Percentiles rank a stretch among this genome's conserved stretches.
phyloP scores from a whole-genome alignment of 2,329 filamentous ascomycete genomes.

The Chrysosphaeria jannelii region DNA sequence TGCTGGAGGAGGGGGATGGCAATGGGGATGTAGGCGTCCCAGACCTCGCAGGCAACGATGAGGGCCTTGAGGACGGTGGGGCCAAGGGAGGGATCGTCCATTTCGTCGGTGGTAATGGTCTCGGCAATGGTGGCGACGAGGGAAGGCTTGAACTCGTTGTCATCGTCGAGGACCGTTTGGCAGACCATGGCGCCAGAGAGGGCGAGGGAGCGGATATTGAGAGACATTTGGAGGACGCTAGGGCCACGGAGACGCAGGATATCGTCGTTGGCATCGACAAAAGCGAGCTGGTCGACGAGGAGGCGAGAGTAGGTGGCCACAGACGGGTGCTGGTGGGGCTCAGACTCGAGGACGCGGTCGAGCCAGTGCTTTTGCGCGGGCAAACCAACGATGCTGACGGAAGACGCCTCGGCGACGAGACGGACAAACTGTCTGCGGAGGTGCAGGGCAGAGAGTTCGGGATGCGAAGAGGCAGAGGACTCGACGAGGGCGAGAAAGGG shows the following conservation, averaged over 20 bases:
- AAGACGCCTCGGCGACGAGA: slow-evolving; percentile 50
- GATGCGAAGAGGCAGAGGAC: slow-evolving; percentile 66
- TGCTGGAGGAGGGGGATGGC: slow-evolving; percentile 55
- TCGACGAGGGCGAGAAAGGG: slow-evolving; percentile 65
- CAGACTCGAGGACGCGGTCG: too few species aligned
- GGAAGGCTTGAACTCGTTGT: slow-evolving; percentile 55
- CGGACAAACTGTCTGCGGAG: slow-evolving; percentile 71
- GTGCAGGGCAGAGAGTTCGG: slow-evolving; percentile 53
- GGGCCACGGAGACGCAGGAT: slow-evolving; percentile 67
- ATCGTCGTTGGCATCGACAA: slow-evolving; percentile 68
- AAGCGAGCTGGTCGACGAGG: slow-evolving; percentile 53
- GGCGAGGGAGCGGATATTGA: too few species aligned
- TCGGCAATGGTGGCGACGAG: slow-evolving; percentile 59
- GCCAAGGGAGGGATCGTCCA: slow-evolving; percentile 50
- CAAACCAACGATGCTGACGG: slow-evolving; percentile 35
- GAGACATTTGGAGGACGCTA: too few species aligned
- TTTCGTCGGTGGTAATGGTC: slow-evolving; percentile 46
- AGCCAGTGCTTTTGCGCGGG: slow-evolving; percentile 27
- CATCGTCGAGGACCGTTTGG: too few species aligned
- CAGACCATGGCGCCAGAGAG: too few species aligned
- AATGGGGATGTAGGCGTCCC: slow-evolving; percentile 38
- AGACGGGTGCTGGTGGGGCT: too few species aligned
- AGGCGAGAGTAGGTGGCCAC: slow-evolving; percentile 38
- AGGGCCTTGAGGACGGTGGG: slow-evolving; percentile 53
- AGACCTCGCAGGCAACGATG: slow-evolving; percentile 50